phyloP scores from a whole-genome alignment of 768 basidiomycete species.

The Auricularia sp. region DNA sequence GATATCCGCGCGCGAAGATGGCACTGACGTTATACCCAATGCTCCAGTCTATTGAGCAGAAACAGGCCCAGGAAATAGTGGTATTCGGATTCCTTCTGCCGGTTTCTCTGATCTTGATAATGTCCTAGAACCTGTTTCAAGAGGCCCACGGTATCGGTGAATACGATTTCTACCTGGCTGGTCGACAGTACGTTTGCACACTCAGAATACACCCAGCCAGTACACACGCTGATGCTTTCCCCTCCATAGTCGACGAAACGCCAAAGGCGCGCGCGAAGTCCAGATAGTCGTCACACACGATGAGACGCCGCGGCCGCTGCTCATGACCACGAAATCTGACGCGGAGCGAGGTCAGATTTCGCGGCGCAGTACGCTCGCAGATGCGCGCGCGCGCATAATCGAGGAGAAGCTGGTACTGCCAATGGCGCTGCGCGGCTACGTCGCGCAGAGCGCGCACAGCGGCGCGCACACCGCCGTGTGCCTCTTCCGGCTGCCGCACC shows the following conservation, averaged over 20 bases:
- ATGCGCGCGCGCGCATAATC: neutral
- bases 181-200: neutral
- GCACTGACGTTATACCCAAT: too few species aligned
- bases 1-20: too few species aligned
- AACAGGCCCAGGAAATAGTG: too few species aligned
- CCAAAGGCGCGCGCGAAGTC: neutral
- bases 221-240: neutral
- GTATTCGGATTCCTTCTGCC: too few species aligned
- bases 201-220: neutral
- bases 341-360: neutral
- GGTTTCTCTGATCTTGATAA: too few species aligned
- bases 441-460: neutral
- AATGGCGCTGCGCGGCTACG: neutral
- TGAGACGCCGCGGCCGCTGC: neutral
- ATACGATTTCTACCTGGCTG: neutral
- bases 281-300: neutral
- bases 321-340: neutral
- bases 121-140: neutral
- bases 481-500: neutral
- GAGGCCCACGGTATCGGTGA: neutral
- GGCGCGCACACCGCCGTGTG: neutral
- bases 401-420: neutral
- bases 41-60: too few species aligned
- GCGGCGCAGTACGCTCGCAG: neutral
- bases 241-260: neutral